Evolutionary conservation across 495 filamentous ascomycete species (phyloP), one percentile per base, ranked within the genome.

Genomic region (Lasiosphaeria hispida): DNA sequence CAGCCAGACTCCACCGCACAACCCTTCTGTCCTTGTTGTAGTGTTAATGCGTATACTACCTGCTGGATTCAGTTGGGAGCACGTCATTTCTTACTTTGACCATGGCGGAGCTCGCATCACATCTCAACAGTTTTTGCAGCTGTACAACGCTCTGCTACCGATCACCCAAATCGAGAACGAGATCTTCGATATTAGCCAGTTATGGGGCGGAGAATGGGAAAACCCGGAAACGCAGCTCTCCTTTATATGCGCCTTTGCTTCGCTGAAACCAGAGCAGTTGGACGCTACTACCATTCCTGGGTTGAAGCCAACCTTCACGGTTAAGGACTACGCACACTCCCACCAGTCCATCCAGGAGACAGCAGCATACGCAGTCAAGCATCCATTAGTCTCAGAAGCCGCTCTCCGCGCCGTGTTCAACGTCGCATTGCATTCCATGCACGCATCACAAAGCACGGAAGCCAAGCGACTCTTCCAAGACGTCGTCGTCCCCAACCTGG

Each of bases 191-290:
- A 83, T 96, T 44, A 88, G 96, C 69, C 82, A 79, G 38, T 80
- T 99, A 19, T 97, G 93, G 94, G 91, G 92, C 57, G 93, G 92
- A 36, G 80, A 85, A 44, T 97, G 95, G 94, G 83, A 89, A 47
- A 80, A 95, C 52, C 82, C 85, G 15, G 83, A 91, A 44, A 89
- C 95, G 0, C 95, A 97, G 57, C 80, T 97, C 51, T 94, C 90
- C 11, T 95, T 99, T 66, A 77, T 97, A 39, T 86, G 85, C 56
- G 90, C 91, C 7, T 97, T 89, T 66, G 76, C 89, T 0, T 85
- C 85, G 1, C 74, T 88, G 45, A 77, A 76, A 47, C 80, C 85
- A 3, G 85, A 90, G 9, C 83, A 91, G 49, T 77, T 96, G 10
- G 92, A 97, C 72, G 86, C 86, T 4, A 87, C 85, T 15, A 86